These are phyloP conservation scores for Fusarium virguliforme DNA, from an alignment of 2,329 filamentous ascomycete genomes.

Conservation along the genomic window DNA sequence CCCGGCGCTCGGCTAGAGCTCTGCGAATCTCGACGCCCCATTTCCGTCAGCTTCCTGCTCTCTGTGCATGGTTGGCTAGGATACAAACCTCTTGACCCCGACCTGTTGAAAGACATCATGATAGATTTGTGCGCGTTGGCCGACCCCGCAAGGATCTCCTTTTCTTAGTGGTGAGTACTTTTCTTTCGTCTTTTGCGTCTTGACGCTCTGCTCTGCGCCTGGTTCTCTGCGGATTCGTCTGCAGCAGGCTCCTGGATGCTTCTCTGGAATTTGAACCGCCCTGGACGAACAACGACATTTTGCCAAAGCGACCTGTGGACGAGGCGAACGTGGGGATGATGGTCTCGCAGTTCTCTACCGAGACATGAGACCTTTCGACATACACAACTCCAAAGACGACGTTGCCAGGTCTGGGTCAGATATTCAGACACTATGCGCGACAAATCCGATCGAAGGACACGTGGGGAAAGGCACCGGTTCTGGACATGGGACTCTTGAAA, in stretches of 20 bases:
- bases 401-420: background rate
- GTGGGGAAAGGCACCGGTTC: background rate
- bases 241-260: background rate
- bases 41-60: constrained; percentile 36
- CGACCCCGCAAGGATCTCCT: constrained; percentile 54
- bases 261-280: background rate
- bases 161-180: constrained; percentile 61
- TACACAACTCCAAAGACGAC: background rate
- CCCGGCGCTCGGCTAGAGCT: constrained; percentile 31
- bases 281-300: constrained; percentile 2
- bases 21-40: constrained; percentile 14
- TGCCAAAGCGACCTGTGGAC: background rate
- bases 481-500: background rate
- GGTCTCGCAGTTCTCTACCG: background rate
- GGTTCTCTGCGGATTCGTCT: constrained; percentile 7
- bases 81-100: constrained; percentile 46
- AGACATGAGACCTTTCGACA: background rate
- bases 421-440: background rate
- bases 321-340: background rate
- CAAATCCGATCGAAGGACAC: background rate
- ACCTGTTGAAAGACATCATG: constrained; percentile 58
- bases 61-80: constrained; percentile 47
- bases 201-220: constrained; percentile 19
- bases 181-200: constrained; percentile 24
- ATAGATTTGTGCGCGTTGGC: constrained; percentile 58